Evolutionary conservation across 1,284 basidiomycete genomes (phyloP), one percentile per base, ranked within the genome.

Genomic region (Takashimella tepidaria): DNA sequence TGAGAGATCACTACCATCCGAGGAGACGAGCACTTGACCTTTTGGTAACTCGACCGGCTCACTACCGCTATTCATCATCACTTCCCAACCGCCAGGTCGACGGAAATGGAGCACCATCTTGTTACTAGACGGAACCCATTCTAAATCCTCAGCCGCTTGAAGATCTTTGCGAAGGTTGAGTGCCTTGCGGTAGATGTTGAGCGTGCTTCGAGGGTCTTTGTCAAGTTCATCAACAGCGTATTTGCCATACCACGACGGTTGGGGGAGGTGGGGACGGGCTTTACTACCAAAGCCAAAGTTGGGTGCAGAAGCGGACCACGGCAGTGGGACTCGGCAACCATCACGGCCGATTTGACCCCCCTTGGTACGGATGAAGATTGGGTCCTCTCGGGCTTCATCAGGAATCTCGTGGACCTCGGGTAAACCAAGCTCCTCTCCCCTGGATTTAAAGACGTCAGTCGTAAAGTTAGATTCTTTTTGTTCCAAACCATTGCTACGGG

Each of bases 401-500:
- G 64, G 54, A 37, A 73, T 68, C 13, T 68, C 65, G 49, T 55
- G 53, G 46, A 67, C 67, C 57, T 73, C 70, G 22, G 59, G 65
- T 12, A 73, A 55, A 19, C 70, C 70, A 41, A 73, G 63, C 55
- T 73, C 70, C 57, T 73, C 70, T 24, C 70, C 70, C 47, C 63
- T 66, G 41, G 4, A 41, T 5, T 19, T 8, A 41, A 11, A 41
- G 22, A 41, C 12, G 20, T 21, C 47, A 21, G 19, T 19, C 24
- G 12, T 13, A 12, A 41, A 16, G 37, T 8, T 16, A 24, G 23
- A 45, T 19, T 42, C 10, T 19, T 20, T 20, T 8, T 19, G 16
- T n/a, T n/a, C n/a, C n/a, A n/a, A n/a, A n/a, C n/a, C n/a, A n/a
- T n/a, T n/a, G n/a, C n/a, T n/a, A n/a, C n/a, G n/a, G n/a, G n/a